These are phyloP conservation scores for Gorgonomyces haynaldii DNA, from an alignment of 192 early-diverging fungal species.

Conservation along the genomic window DNA sequence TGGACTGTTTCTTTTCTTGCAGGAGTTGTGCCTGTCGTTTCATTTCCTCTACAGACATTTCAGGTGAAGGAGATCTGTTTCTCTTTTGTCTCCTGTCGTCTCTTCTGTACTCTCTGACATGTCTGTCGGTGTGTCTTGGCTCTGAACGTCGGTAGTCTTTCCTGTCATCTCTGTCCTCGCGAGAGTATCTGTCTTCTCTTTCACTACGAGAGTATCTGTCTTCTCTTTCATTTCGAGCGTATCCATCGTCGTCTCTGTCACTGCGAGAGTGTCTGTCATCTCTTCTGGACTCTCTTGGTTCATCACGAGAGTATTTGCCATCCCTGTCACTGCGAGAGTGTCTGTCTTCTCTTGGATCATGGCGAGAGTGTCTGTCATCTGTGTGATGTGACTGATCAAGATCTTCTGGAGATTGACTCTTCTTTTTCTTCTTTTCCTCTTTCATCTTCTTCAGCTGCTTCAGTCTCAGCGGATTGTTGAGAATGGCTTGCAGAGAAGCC, in stretches of 20 bases:
- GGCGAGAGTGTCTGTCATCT: slow-evolving; percentile 4
- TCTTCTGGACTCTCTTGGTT: slow-evolving; percentile 4
- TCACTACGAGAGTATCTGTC: slow-evolving; percentile 5
- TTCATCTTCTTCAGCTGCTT: slow-evolving; percentile 41
- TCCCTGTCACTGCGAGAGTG: neutral
- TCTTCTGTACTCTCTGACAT: too few relatives aligned
- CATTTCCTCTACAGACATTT: too few relatives aligned
- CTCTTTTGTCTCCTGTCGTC: too few relatives aligned
- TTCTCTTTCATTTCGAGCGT: slow-evolving; percentile 9
- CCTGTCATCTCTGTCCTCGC: slow-evolving; percentile 2
- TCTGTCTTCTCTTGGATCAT: slow-evolving; percentile 2
- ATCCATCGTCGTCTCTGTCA: neutral
- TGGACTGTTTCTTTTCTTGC: too few relatives aligned
- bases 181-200: slow-evolving; percentile 2
- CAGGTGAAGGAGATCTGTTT: too few relatives aligned
- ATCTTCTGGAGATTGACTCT: slow-evolving; percentile 5
- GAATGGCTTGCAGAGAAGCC: slow-evolving; percentile 56
- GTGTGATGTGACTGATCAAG: slow-evolving; percentile 3
- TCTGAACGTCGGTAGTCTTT: neutral
- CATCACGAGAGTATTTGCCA: neutral
- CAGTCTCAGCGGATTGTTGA: slow-evolving; percentile 58
- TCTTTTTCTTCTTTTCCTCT: slow-evolving; percentile 16
- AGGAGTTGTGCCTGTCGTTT: too few relatives aligned
- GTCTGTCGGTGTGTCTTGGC: neutral
- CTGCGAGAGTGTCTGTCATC: neutral